Base-by-base conservation (phyloP, 2,329 filamentous ascomycete species). In the Cadophora sp. region DNA sequence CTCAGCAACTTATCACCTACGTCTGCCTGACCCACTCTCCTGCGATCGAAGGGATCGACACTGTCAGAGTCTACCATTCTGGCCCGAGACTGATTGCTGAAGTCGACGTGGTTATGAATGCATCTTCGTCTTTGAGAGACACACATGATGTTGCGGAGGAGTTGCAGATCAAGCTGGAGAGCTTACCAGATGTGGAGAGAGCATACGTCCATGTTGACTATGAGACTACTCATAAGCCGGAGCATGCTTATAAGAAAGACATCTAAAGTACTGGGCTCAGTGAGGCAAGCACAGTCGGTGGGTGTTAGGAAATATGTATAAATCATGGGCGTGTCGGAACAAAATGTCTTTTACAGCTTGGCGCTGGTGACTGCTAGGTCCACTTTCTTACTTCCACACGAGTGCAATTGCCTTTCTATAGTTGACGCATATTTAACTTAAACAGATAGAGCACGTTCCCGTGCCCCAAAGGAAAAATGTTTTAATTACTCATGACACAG, bases 131-230 rank as follows among this genome's bases (percentile, higher is more conserved):
- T 1, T 86, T 99, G 19, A 85, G 87, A 70, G 89, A 90, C 63
- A 96, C 94, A 0, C 96, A 99, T 79, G 96, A 99, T 77, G 88
- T 97, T 14, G 95, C 96, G 0, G 96, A 99, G 81, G 94, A 91
- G 75, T 84, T 99, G 75, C 96, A 99, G 84, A 92, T 92, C 71
- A 98, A 98, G 83, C 84, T 98, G 2, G 96, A 99, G 85, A 92
- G 90, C 66, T 80, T 99, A 71, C 95, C 96, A 0, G 91, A 97
- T 77, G 90, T 98, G 11, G 96, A 98, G 85, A 84, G 96, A 68
- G 94, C 94, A 0, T 98, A 97, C 78, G 96, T 98, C 24, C 96
- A 99, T 79, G 94, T 97, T 22, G 96, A 99, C 79, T 98, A 97
- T 75, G 96, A 98, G 83, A 97, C 94, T 4, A 94, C 91, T 22